Conservation (phyloP, 495 filamentous ascomycete genomes). For the Hypoxylon fuscum region DNA sequence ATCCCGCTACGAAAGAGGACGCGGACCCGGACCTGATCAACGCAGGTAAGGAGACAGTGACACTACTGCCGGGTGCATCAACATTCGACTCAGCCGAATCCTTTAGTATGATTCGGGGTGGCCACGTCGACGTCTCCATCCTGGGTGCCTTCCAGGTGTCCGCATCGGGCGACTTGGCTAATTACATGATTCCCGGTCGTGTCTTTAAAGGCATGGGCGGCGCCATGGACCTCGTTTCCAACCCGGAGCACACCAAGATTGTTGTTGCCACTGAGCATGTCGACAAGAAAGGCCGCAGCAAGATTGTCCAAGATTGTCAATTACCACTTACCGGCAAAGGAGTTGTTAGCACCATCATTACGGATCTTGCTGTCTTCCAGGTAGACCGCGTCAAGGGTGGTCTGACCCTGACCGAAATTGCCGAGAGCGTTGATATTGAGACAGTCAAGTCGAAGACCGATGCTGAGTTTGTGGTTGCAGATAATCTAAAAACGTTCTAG, state of each 20-base stretch:
- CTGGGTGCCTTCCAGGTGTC: conserved; percentile 68
- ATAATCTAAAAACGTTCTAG: conserved; percentile 58
- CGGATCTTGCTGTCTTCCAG: conserved; percentile 66
- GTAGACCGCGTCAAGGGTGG: conserved; percentile 62
- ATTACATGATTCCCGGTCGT: conserved; percentile 72
- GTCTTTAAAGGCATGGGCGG: conserved; percentile 72
- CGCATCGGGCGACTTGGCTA: conserved; percentile 66
- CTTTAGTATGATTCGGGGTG: conserved; percentile 70
- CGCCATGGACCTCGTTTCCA: conserved; percentile 70
- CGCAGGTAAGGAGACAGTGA: conserved; percentile 70
- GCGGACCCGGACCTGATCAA: conserved; percentile 70
- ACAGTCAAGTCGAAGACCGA: conserved; percentile 64
- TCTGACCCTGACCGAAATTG: conserved; percentile 63
- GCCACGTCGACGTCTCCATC: conserved; percentile 68
- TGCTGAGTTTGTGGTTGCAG: conserved; percentile 59
- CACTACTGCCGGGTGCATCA: conserved; percentile 63
- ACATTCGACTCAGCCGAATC: conserved; percentile 68
- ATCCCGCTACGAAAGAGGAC: conserved; percentile 60
- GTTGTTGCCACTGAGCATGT: conserved; percentile 70
- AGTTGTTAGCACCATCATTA: conserved; percentile 65
- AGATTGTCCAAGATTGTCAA: conserved; percentile 65
- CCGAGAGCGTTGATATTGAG: conserved; percentile 63
- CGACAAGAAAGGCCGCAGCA: conserved; percentile 66
- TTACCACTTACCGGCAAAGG: conserved; percentile 65
- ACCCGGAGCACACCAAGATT: conserved; percentile 68